phyloP scores from a whole-genome alignment of 1,284 basidiomycete species.

The Coniferiporia weirii region DNA sequence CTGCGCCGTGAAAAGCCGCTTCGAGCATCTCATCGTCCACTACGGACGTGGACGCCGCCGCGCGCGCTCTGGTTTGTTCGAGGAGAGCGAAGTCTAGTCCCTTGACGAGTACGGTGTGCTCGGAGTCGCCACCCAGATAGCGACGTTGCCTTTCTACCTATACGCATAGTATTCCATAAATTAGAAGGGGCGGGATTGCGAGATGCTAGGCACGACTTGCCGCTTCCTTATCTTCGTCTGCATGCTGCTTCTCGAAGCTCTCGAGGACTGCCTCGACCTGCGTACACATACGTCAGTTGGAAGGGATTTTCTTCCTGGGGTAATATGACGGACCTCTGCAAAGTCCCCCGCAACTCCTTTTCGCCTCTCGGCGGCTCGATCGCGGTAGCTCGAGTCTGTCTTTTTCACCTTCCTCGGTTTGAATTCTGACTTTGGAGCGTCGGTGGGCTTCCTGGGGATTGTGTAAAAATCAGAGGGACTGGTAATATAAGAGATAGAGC shows the following conservation, averaged over 20 bases:
- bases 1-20: conserved; percentile 49
- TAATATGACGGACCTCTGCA: conserved; percentile 46
- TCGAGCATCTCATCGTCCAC: conserved; percentile 79
- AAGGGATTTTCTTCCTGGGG: background rate
- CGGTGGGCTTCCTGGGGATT: conserved; percentile 28
- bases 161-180: background rate
- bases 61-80: conserved; percentile 74
- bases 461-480: background rate
- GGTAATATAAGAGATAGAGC: background rate
- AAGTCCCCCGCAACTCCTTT: conserved; percentile 60
- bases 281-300: background rate
- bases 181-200: background rate
- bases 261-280: conserved; percentile 77
- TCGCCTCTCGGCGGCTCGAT: conserved; percentile 67
- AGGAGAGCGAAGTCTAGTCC: conserved; percentile 86
- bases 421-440: conserved; percentile 51
- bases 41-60: conserved; percentile 42
- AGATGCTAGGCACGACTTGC: conserved; percentile 34
- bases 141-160: conserved; percentile 73
- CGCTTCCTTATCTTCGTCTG: conserved; percentile 44
- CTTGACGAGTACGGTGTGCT: conserved; percentile 83
- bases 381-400: conserved; percentile 50
- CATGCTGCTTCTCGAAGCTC: conserved; percentile 68
- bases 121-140: conserved; percentile 84
- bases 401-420: conserved; percentile 70